phyloP scores from a whole-genome alignment of 257 asterid genomes.

The Agastache rugosa region DNA sequence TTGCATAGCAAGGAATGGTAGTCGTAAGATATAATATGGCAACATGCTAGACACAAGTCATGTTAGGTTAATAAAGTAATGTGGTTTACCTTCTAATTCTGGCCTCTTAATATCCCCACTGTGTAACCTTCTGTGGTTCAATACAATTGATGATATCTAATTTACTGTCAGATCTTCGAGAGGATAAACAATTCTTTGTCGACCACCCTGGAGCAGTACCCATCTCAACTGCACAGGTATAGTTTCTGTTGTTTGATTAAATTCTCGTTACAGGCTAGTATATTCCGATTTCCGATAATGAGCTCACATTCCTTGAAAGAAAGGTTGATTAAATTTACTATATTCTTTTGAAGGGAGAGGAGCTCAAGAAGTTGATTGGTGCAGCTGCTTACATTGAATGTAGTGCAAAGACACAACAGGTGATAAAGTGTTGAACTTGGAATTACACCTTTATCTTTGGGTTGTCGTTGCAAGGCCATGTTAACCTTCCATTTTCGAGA shows the following conservation, averaged over 20 bases:
- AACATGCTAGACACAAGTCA: neutral
- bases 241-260: constrained; percentile 8
- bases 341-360: constrained; percentile 69
- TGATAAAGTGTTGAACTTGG: constrained; percentile 28
- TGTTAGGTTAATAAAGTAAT: neutral
- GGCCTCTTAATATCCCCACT: neutral
- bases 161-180: constrained; percentile 61
- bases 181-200: constrained; percentile 57
- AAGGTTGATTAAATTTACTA: constrained; percentile 24
- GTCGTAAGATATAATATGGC: constrained; percentile 14
- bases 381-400: constrained; percentile 85
- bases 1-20: neutral
- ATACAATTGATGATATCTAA: constrained; percentile 17
- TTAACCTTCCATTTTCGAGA: constrained; percentile 2
- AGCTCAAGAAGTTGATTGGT: constrained; percentile 77
- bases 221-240: constrained; percentile 63
- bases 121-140: constrained; percentile 11
- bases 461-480: neutral
- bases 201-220: constrained; percentile 72
- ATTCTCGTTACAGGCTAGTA: neutral
- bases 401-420: constrained; percentile 84
- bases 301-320: constrained; percentile 2
- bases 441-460: constrained; percentile 14
- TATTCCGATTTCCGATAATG: neutral
- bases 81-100: constrained; percentile 4